Base-by-base conservation (phyloP, 2,329 filamentous ascomycete species). In the Ceratocystis alfenasii region DNA sequence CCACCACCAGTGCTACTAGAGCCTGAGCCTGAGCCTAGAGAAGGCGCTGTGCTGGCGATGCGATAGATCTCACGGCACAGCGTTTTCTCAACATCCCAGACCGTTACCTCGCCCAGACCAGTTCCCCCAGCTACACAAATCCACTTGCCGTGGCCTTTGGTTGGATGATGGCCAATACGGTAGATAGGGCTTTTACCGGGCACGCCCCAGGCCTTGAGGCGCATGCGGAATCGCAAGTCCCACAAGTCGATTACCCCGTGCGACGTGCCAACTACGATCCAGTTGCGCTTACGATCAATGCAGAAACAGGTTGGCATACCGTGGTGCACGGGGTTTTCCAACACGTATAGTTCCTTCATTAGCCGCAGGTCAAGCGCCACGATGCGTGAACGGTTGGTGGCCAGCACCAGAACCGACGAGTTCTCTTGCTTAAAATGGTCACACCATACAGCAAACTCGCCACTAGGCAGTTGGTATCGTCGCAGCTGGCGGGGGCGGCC, bases 21-120 rank as follows among this genome's bases (percentile, higher is more conserved):
- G 36, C 36, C 36, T 17, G 59, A 48, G 20, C 46, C 17, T 17
- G 46, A 22, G 20, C 46, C 20, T 25, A 25, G 50, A 55, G 50
- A 20, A 25, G 50, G 50, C 50, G 12, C 12, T 28, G 53, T 17
- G 53, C 53, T 30, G 28, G 53, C 82, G 74, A 74, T 87, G 76
- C 90, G 86, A 74, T 95, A 96, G 0, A 96, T 87, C 74, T 97
- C 92, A 67, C 90, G 84, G 72, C 94, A 99, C 59, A 88, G 82
- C 6, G 86, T 85, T 76, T 93, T 95, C 73, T 97, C 93, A 17
- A 97, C 80, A 72, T 97, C 94, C 94, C 94, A 99, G 0, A 95
- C 88, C 0, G 90, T 95, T 41, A 99, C 84, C 73, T 99, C 94
- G 17, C 90, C 90, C 68, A 89, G 86, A 3, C 86, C 88, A 6